Evolutionary conservation across 2,329 filamentous ascomycete genomes (phyloP), one percentile per base, ranked within the genome.

Genomic region (Hypocreales sp.): DNA sequence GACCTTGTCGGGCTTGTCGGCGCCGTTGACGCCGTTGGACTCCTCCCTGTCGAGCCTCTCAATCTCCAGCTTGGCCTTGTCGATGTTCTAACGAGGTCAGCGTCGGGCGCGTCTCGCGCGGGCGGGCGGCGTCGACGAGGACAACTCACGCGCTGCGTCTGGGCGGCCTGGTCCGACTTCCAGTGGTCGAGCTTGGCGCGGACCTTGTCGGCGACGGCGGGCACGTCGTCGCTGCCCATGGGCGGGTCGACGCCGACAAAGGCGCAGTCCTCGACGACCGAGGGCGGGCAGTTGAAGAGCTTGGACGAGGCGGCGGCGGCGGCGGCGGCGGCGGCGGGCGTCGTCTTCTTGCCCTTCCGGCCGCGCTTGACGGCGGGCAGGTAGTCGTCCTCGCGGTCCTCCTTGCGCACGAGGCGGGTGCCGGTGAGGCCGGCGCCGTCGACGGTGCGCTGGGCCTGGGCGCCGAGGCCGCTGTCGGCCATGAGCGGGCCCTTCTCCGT

Each of bases 31-130:
- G 39, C 51, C 56, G 35, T 53, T 56, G 36, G 56, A 55, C 37
- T 63, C 63, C 35, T 55, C 60, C 29, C 60, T 55, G 44, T 94
- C 87, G 30, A 95, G 71, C 40, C 76, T 75, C 50, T 86, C 82
- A 36, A 98, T 92, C 55, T 94, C 84, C 56, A 87, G 87, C 64
- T 93, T 79, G 35, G 90, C 90, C 58, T 94, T 93, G 37, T 83
- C 81, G 35, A 95, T 78, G 65, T 98, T 98, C 90, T 95, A 45
- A 16, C 22, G 14, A 9, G 12, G 15, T 21, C 7, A 7, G 17
- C 7, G 34, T 58, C 46, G 58, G 46, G 32, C 39, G 37, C 29
- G 6, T 19, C 28, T n/a, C n/a, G n/a, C n/a, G n/a, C n/a, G n/a
- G n/a, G n/a, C n/a, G n/a, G n/a, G n/a, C n/a, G n/a, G n/a, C n/a